A percentile compares a stretch with the other conserved stretches of the same genome.
phyloP scores from a whole-genome alignment of 2,329 filamentous ascomycete genomes.

The Hypomyces perniciosus region DNA sequence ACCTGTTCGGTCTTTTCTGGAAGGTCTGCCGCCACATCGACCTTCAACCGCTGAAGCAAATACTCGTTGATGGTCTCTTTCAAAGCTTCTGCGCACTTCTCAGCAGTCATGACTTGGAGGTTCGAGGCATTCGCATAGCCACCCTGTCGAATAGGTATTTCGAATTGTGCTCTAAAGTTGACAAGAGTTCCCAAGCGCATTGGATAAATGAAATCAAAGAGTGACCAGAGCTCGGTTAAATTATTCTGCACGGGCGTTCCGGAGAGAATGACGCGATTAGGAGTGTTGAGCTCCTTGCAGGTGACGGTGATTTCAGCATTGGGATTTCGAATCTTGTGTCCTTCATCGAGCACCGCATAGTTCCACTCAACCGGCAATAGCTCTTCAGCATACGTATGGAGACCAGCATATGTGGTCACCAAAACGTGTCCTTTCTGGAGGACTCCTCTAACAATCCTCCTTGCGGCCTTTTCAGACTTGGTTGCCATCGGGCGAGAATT shows the following conservation, averaged over 20 bases:
- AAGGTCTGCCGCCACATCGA: constrained; percentile 87
- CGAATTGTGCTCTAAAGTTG: constrained; percentile 85
- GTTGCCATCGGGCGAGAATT: constrained; percentile 29
- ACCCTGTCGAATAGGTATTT: constrained; percentile 86
- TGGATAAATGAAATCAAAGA: constrained; percentile 96
- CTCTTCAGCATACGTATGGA: constrained; percentile 85
- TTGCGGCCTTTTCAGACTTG: constrained; percentile 54
- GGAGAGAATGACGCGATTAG: constrained; percentile 86
- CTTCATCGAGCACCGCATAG: constrained; percentile 91
- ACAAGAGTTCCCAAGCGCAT: constrained; percentile 91
- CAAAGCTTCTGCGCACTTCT: constrained; percentile 86
- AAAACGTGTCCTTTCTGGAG: constrained; percentile 82
- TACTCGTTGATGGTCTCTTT: constrained; percentile 94
- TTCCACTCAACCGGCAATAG: constrained; percentile 83
- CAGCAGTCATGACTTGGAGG: constrained; percentile 87
- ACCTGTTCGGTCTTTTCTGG: constrained; percentile 96
- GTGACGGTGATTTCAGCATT: constrained; percentile 92
- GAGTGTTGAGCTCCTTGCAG: constrained; percentile 87
- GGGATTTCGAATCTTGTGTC: constrained; percentile 96
- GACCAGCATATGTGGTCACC: constrained; percentile 89
- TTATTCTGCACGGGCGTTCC: constrained; percentile 99
- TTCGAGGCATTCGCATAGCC: constrained; percentile 95
- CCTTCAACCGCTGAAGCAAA: constrained; percentile 84
- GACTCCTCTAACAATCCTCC: constrained; percentile 75
- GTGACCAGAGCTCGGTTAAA: constrained; percentile 86